These are phyloP conservation scores for Erodium moschatum DNA, from an alignment of 441 rosid species.

Conservation along the genomic window DNA sequence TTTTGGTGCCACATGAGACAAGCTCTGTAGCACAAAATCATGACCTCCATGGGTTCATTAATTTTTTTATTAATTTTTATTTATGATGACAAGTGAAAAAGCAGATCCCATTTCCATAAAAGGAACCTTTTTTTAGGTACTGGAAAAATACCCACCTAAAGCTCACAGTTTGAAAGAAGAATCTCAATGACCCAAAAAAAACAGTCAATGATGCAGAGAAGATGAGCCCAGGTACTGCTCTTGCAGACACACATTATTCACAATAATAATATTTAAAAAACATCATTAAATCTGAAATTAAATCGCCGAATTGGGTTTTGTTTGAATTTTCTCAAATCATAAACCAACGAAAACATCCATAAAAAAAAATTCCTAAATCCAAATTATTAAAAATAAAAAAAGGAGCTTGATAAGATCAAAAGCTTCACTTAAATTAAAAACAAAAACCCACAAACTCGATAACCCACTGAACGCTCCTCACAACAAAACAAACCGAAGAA, in stretches of 20 bases:
- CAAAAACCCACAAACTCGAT: slow-evolving; percentile 17
- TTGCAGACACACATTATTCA: slow-evolving; percentile 28
- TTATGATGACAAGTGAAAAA: slow-evolving; percentile 41
- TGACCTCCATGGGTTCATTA: no score
- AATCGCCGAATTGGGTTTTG: not conserved
- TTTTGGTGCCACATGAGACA: slow-evolving; percentile 30
- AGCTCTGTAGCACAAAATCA: slow-evolving; percentile 34
- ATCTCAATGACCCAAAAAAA: slow-evolving; percentile 28
- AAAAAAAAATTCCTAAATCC: not conserved
- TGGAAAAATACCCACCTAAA: slow-evolving; percentile 20
- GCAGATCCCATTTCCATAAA: slow-evolving; percentile 61
- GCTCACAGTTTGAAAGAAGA: slow-evolving; percentile 37
- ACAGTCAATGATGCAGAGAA: slow-evolving; percentile 41
- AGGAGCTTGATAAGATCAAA: slow-evolving; percentile 15
- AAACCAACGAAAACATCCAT: not conserved
- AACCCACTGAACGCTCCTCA: not conserved
- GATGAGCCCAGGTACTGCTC: slow-evolving; percentile 27
- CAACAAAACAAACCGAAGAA: slow-evolving; percentile 1
- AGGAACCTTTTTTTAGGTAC: slow-evolving; percentile 40
- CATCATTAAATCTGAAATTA: not conserved
- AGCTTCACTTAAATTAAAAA: not conserved
- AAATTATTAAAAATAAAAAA: not conserved
- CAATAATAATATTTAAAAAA: slow-evolving; percentile 20
- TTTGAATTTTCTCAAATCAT: not conserved
- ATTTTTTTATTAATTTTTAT: no score